phyloP scores from a whole-genome alignment of 495 filamentous ascomycete genomes.

The Penicillium paradoxum region DNA sequence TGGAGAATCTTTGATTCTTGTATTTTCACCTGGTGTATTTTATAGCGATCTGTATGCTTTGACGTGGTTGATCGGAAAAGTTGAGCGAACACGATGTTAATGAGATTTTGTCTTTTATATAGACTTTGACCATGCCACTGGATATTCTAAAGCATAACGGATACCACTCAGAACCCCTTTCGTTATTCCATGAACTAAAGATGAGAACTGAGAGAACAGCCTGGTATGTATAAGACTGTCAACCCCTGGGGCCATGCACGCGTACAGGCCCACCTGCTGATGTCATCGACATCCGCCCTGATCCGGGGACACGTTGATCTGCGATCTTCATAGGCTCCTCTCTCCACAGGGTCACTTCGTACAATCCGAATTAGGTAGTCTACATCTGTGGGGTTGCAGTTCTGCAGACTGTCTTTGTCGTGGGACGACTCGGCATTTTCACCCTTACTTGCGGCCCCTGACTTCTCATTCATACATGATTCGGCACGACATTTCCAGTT shows the following conservation, averaged over 20 bases:
- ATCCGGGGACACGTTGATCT: neutral
- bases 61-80: neutral
- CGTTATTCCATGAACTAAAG: too few species aligned
- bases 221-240: too few species aligned
- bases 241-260: too few species aligned
- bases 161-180: too few species aligned
- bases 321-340: neutral
- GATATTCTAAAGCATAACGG: too few species aligned
- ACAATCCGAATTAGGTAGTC: neutral
- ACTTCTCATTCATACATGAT: neutral
- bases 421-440: neutral
- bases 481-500: neutral
- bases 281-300: constrained; percentile 2
- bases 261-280: neutral
- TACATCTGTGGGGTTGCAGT: constrained; percentile 1
- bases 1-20: neutral
- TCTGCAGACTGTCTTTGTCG: neutral
- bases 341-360: neutral
- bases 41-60: neutral
- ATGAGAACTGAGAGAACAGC: too few species aligned
- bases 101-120: neutral
- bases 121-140: neutral
- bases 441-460: neutral
- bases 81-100: neutral
- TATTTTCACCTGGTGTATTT: neutral